A percentile compares a stretch with the other conserved stretches of the same genome.
Conservation (phyloP, 2,329 filamentous ascomycete genomes). For the Fusarium proliferatum region DNA sequence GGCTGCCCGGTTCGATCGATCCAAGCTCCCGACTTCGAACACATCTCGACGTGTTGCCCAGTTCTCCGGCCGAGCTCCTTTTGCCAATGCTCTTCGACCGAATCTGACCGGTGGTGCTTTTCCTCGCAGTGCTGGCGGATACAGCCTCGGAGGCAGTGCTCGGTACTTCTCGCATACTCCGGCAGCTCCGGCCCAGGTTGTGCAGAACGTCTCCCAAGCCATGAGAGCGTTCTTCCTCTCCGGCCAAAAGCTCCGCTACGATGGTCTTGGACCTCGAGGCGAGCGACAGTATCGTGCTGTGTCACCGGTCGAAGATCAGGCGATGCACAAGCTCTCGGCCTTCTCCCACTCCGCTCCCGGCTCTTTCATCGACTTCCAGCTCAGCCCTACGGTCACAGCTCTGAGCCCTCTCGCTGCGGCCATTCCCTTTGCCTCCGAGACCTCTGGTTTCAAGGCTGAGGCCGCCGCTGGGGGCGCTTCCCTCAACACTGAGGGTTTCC, state of each 20-base stretch:
- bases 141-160: constrained; percentile 77
- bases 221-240: constrained; percentile 93
- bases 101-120: constrained; percentile 91
- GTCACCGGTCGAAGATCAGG: constrained; percentile 79
- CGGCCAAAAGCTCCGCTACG: constrained; percentile 87
- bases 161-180: constrained; percentile 93
- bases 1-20: constrained; percentile 57
- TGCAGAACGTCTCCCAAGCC: constrained; percentile 94
- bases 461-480: constrained; percentile 63
- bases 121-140: constrained; percentile 89
- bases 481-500: constrained; percentile 83
- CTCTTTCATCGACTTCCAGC: constrained; percentile 86
- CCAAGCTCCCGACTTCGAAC: constrained; percentile 61
- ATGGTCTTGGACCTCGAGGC: constrained; percentile 78
- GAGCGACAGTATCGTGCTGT: constrained; percentile 84
- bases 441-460: constrained; percentile 57
- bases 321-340: constrained; percentile 72
- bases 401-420: constrained; percentile 75
- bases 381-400: constrained; percentile 91
- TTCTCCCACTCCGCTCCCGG: constrained; percentile 71
- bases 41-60: constrained; percentile 65
- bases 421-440: constrained; percentile 58
- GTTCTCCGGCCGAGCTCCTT: constrained; percentile 81
- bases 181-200: constrained; percentile 85
- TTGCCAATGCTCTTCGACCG: constrained; percentile 87